Evolutionary conservation across 2,329 filamentous ascomycete genomes (phyloP).

Genomic region (Fusarium multiceps): DNA sequence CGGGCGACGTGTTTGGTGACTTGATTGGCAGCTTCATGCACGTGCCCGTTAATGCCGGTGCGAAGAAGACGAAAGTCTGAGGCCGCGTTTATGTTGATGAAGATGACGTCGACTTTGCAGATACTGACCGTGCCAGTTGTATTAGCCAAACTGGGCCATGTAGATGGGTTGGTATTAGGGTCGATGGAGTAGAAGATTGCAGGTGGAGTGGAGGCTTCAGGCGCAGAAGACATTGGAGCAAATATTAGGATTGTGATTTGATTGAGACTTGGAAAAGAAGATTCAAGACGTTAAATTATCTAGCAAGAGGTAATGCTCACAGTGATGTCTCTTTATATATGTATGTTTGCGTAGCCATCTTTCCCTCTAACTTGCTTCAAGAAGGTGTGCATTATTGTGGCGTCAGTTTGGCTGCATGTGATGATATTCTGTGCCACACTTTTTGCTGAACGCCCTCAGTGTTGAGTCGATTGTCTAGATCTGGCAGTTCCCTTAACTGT

Average conservation of each 20-base stretch:
- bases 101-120: not conserved
- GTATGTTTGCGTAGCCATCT: not conserved
- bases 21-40: not conserved
- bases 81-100: not conserved
- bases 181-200: not conserved
- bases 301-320: not conserved
- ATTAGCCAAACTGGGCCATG: not conserved
- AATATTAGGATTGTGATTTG: no score
- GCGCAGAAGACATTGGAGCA: not conserved
- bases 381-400: not conserved
- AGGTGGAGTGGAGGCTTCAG: not conserved
- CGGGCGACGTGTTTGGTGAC: not conserved
- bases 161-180: not conserved
- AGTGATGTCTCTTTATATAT: rapidly evolving
- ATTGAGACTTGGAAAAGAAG: not conserved
- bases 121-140: not conserved
- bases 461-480: not conserved
- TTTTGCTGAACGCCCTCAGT: rapidly evolving
- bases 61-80: not conserved
- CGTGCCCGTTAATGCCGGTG: not conserved
- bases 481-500: rapidly evolving
- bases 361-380: not conserved
- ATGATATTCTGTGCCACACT: not conserved
- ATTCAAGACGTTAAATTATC: not conserved
- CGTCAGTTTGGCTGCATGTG: not conserved